These are phyloP conservation scores for Elsinoe australis DNA, from an alignment of 2,329 filamentous ascomycete genomes.

Conservation along the genomic window DNA sequence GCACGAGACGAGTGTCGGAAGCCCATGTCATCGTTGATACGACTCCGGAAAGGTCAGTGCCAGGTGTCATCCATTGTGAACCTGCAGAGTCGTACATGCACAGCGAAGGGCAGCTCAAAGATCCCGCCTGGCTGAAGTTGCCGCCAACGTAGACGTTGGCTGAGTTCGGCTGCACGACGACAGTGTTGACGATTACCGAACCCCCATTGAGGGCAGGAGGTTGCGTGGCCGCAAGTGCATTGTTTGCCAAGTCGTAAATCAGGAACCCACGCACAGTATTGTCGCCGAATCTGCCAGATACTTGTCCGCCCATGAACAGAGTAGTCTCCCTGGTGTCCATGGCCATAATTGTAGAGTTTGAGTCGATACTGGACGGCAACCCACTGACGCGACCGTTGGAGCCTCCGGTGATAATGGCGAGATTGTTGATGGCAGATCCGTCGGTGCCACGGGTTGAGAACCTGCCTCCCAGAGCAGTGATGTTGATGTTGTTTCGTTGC, in stretches of 20 bases:
- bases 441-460: slow-evolving; percentile 65
- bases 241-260: slow-evolving; percentile 64
- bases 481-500: slow-evolving; percentile 59
- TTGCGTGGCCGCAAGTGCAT: slow-evolving; percentile 57
- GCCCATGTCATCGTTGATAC: slow-evolving; percentile 71
- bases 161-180: slow-evolving; percentile 62
- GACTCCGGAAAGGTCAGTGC: slow-evolving; percentile 60
- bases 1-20: slow-evolving; percentile 61
- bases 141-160: slow-evolving; percentile 79
- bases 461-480: slow-evolving; percentile 81
- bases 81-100: slow-evolving; percentile 67
- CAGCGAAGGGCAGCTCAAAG: slow-evolving; percentile 70
- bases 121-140: slow-evolving; percentile 73
- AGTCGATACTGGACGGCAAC: slow-evolving; percentile 56
- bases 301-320: slow-evolving; percentile 73
- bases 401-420: slow-evolving; percentile 74
- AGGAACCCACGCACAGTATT: slow-evolving; percentile 64
- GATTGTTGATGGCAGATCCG: slow-evolving; percentile 66
- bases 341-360: slow-evolving; percentile 66
- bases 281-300: slow-evolving; percentile 62
- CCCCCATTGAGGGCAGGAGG: slow-evolving; percentile 66
- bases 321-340: slow-evolving; percentile 59
- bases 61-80: slow-evolving; percentile 73
- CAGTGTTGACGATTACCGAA: slow-evolving; percentile 65
- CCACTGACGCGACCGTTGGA: slow-evolving; percentile 60